Evolutionary conservation across 2,329 filamentous ascomycete genomes (phyloP), one percentile per base, ranked within the genome.

Genomic region (Penicillium freii): DNA sequence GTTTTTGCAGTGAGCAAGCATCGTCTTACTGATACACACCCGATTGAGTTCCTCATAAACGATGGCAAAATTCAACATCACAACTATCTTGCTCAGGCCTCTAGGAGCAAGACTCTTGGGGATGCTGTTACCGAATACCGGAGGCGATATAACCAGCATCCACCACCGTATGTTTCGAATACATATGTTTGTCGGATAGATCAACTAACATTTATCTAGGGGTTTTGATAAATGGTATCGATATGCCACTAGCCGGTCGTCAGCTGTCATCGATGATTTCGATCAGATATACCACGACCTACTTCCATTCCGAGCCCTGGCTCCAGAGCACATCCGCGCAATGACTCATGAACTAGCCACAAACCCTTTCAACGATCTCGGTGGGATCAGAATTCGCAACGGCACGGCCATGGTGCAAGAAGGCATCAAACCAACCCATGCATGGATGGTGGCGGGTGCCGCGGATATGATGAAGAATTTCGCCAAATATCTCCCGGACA

Each of bases 161-260:
- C 84, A 1, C 84, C 84, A 27, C 84, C 84, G 71, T 76, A 66
- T 61, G 74, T 68, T 52, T 29, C 42, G 1, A 36, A 23, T 33
- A 6, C 1, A 21, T 27, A 7, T 13, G 2, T 23, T 51, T 45
- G 15, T 33, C 31, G 11, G 17, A 46, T 6, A 13, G 9, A 10
- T n/a, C 13, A 23, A 31, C 59, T 66, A 56, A 66, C 15, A 0
- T 23, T 51, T 15, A 25, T 39, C n/a, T 46, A 75, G 73, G 10
- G 79, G 80, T 13, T 87, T 87, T 61, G 81, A 86, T 60, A 73
- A 78, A 56, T 87, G 84, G 84, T 86, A 83, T 63, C 68, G 79
- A 38, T 86, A 80, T 67, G 84, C 84, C 1, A 78, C 73, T 5
- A 77, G 71, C 7, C 78, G 78, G 39, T 80, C 77, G 15, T 82